These are phyloP conservation scores for Actinomortierella ambigua DNA, from an alignment of 371 early-diverging fungal species.

Conservation along the genomic window DNA sequence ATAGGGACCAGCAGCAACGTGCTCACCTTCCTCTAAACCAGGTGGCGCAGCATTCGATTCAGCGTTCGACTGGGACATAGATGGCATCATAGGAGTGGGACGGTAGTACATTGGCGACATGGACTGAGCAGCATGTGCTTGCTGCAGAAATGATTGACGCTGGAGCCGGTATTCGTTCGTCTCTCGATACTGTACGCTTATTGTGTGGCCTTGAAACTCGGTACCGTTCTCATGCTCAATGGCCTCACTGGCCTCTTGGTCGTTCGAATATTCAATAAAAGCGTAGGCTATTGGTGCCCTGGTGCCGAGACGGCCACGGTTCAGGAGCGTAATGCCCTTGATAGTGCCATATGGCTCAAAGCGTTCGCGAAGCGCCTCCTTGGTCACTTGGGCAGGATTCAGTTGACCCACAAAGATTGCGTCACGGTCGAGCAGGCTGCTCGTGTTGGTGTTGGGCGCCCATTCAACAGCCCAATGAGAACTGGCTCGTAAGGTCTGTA, in stretches of 20 bases:
- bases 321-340: constrained; percentile 55
- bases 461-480: constrained; percentile 72
- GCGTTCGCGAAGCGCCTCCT: constrained; percentile 50
- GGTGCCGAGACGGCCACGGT: constrained; percentile 35
- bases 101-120: background rate
- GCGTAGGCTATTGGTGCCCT: constrained; percentile 47
- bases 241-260: constrained; percentile 55
- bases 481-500: constrained; percentile 36
- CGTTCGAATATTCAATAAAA: constrained; percentile 67
- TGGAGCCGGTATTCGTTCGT: constrained; percentile 40
- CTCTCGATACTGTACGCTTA: constrained; percentile 50
- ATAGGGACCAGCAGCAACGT: too few relatives aligned
- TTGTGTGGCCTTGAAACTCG: constrained; percentile 28
- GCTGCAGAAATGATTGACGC: constrained; percentile 23
- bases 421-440: constrained; percentile 21
- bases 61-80: too few relatives aligned
- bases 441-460: constrained; percentile 59
- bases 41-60: too few relatives aligned
- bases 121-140: constrained; percentile 10
- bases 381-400: constrained; percentile 52
- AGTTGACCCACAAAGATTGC: constrained; percentile 78
- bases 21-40: too few relatives aligned
- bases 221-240: constrained; percentile 59
- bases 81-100: too few relatives aligned
- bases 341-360: constrained; percentile 69